Evolutionary conservation across 1,284 basidiomycete genomes (phyloP).

Genomic region (Austropuccinia psidii): DNA sequence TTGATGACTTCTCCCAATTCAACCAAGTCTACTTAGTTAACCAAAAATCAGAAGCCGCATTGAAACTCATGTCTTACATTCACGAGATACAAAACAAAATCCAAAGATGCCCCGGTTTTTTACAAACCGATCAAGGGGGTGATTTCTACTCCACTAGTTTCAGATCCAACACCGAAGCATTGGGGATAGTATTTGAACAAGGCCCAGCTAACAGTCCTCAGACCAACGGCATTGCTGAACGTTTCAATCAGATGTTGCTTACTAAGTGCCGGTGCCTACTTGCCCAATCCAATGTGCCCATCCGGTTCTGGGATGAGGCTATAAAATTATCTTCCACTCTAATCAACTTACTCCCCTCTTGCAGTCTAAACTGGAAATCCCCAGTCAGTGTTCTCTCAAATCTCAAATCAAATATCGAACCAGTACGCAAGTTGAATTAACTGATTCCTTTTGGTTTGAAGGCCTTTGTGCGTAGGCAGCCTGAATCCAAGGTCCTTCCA

Average conservation of each 20-base stretch:
- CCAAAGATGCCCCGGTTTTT: neutral
- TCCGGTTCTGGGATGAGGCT: slow-evolving; percentile 9
- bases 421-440: neutral
- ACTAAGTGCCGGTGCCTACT: neutral
- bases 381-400: neutral
- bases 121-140: neutral
- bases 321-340: neutral
- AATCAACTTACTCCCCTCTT: neutral
- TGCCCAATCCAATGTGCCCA: neutral
- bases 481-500: neutral
- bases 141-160: neutral
- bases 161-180: neutral
- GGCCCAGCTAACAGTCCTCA: slow-evolving; percentile 7
- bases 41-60: neutral
- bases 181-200: neutral
- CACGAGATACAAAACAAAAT: neutral
- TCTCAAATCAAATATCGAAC: neutral
- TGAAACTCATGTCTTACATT: neutral
- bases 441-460: slow-evolving; percentile 16
- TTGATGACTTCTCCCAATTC: slow-evolving; percentile 7
- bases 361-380: neutral
- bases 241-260: slow-evolving; percentile 1
- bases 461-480: neutral
- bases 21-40: neutral
- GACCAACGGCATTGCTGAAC: neutral